Evolutionary conservation across 371 early-diverging fungal species (phyloP).

Genomic region (Mortierella sp.): DNA sequence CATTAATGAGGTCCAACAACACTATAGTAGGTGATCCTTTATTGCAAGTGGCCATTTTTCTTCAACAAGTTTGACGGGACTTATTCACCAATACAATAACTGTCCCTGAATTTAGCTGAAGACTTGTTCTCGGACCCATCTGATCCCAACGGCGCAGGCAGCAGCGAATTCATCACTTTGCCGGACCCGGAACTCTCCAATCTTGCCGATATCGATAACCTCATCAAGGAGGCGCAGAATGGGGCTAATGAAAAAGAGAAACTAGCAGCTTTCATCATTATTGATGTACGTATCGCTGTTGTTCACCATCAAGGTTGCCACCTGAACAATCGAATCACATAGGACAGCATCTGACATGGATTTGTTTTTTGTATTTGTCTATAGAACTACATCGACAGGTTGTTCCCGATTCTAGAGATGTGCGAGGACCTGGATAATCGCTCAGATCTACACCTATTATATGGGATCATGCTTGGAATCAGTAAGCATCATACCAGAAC

Average conservation of each 20-base stretch:
- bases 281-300: slow-evolving; percentile 54
- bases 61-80: no score
- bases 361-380: slow-evolving; percentile 4
- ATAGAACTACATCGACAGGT: slow-evolving; percentile 77
- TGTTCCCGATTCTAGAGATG: slow-evolving; percentile 75
- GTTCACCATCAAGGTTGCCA: neutral
- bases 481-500: slow-evolving; percentile 59
- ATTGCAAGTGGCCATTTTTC: no score
- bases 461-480: slow-evolving; percentile 76
- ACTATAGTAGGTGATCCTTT: slow-evolving; percentile 34
- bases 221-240: slow-evolving; percentile 59
- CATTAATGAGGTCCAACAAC: slow-evolving; percentile 55
- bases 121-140: slow-evolving; percentile 50
- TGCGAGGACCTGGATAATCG: slow-evolving; percentile 87
- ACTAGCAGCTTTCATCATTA: slow-evolving; percentile 58
- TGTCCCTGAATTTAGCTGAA: slow-evolving; percentile 12
- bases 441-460: slow-evolving; percentile 76
- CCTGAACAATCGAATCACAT: neutral
- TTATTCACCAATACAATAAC: neutral
- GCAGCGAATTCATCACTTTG: slow-evolving; percentile 55
- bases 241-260: slow-evolving; percentile 62
- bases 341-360: neutral
- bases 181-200: slow-evolving; percentile 74
- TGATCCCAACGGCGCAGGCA: slow-evolving; percentile 40
- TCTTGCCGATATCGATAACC: slow-evolving; percentile 67